phyloP scores from a whole-genome alignment of 169 alveolate genomes.

The Plasmodium berghei region DNA sequence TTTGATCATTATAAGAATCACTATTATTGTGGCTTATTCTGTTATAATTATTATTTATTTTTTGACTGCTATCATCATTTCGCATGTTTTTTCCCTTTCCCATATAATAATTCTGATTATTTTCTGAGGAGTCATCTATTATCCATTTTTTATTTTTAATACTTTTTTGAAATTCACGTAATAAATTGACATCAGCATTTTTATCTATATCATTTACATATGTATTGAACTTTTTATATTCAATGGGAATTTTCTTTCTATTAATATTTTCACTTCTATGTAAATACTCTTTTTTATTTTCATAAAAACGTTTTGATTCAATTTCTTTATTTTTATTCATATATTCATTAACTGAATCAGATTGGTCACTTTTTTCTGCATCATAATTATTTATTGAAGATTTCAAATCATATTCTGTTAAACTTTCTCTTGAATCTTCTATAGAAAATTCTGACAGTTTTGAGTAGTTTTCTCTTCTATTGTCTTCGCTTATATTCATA shows the following conservation, averaged over 20 bases:
- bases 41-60: background rate
- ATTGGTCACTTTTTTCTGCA: background rate
- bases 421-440: constrained; percentile 11
- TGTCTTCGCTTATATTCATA: background rate
- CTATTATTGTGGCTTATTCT: background rate
- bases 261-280: constrained; percentile 62
- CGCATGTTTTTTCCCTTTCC: too few species aligned
- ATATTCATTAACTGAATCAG: background rate
- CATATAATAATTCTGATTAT: too few species aligned
- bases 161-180: constrained; percentile 29
- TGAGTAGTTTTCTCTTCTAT: background rate
- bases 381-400: background rate
- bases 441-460: background rate
- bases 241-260: background rate
- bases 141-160: constrained; percentile 21
- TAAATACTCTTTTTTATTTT: constrained; percentile 11
- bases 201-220: constrained; percentile 24
- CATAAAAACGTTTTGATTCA: constrained; percentile 9
- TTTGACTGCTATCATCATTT: background rate
- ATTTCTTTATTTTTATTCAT: background rate
- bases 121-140: background rate
- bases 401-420: constrained; percentile 1
- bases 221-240: constrained; percentile 53
- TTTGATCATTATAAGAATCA: background rate
- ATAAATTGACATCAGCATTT: constrained; percentile 17